Conservation (phyloP, 202 grass and related monocot genomes). For the Setaria italica region DNA sequence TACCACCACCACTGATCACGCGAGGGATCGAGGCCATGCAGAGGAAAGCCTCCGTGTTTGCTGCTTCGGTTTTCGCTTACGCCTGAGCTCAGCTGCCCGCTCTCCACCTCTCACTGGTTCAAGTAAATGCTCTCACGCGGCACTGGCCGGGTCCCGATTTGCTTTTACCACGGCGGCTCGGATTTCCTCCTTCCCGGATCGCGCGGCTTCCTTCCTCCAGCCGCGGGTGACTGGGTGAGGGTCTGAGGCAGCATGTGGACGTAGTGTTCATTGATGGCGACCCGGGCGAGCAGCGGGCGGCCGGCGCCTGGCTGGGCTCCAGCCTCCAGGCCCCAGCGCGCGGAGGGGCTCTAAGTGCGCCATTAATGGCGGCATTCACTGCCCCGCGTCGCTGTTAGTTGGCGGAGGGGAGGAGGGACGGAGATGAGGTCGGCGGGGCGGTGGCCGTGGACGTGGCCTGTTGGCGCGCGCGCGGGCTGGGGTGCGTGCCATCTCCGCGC, state of each 20-base stretch:
- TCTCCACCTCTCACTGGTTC: no score
- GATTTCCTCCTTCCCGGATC: background rate
- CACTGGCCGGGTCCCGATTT: background rate
- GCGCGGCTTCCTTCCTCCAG: background rate
- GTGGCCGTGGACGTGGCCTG: background rate
- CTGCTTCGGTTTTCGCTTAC: background rate
- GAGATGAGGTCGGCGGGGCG: conserved; percentile 12
- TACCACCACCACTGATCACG: background rate
- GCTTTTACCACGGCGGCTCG: background rate
- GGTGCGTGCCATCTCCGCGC: background rate
- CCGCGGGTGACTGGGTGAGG: background rate
- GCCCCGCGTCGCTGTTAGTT: conserved; percentile 37
- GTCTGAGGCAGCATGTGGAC: background rate
- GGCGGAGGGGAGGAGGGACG: background rate
- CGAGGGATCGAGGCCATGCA: no score
- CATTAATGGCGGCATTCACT: conserved; percentile 55
- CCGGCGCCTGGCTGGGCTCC: conserved; percentile 7
- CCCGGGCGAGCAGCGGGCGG: background rate
- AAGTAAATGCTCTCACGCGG: conserved; percentile 15
- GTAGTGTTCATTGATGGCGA: conserved; percentile 40
- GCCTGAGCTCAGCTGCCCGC: background rate
- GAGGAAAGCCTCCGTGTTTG: background rate
- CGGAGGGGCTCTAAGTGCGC: conserved; percentile 3
- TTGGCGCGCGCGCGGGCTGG: background rate
- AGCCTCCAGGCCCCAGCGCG: background rate